Base-by-base conservation (phyloP, 148 eudicot genomes). In the Talinum fruticosum region DNA sequence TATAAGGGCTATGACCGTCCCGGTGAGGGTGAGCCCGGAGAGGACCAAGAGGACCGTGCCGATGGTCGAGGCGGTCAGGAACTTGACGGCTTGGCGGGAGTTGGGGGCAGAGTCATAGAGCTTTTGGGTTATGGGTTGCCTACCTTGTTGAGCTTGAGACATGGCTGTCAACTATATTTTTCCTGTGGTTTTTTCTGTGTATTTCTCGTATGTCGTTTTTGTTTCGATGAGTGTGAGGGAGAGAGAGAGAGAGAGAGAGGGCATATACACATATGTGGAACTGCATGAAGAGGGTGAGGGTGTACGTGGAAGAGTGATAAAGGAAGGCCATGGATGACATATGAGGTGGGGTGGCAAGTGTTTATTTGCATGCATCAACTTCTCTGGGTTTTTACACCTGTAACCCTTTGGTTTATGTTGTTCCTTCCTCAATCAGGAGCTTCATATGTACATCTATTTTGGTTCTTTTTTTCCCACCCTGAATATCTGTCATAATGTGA, bases 11-110 rank as follows among this genome's bases (percentile, higher is more conserved):
- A 83, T 30, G 14, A 83, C 83, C 1, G 83, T 80, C 2, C 76
- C 86, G 0, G 86, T 80, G 15, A 80, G 10, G 49, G 77, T 76
- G 7, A 80, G 59, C 0, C 83, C 86, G 3, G 86, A 83, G 8
- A 80, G 72, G 44, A 76, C 71, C 10, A 83, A 41, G 35, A 83
- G 79, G 59, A 69, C 72, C 30, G 81, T 69, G 21, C 86, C 78
- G 30, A 83, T 73, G 36, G 83, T 77, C 5, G 83, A 53, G 32
- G 86, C 86, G 19, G 86, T 83, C 6, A 83, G 51, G 79, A 80
- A 80, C 66, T 83, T 83, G 12, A 80, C 79, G 16, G 78, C 73
- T 74, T 77, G 83, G 10, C 74, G 84, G 5, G 82, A 10, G 65
- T 10, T 77, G 10, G 81, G 82, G 24, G 84, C 18, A 16, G 79